These are phyloP conservation scores for Ascodesmis nigricans DNA, from an alignment of 495 filamentous ascomycete species.

Conservation along the genomic window DNA sequence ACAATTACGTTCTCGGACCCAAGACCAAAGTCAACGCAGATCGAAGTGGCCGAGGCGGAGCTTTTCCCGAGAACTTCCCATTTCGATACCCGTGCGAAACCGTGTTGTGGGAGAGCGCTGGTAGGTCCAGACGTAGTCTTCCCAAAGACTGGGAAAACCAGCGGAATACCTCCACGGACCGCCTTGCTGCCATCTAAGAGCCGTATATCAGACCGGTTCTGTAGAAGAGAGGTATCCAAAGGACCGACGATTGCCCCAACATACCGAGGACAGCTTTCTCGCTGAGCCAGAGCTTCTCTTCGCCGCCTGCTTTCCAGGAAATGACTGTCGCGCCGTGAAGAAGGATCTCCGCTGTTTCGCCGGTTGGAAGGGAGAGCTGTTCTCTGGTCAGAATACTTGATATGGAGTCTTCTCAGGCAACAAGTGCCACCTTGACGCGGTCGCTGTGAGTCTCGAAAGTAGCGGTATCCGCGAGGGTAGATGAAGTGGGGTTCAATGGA, in stretches of 20 bases:
- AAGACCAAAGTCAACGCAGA: conserved; percentile 92
- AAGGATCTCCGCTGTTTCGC: conserved; percentile 66
- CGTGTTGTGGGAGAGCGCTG: conserved; percentile 66
- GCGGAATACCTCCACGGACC: conserved; percentile 60
- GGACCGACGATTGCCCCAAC: too few relatives aligned
- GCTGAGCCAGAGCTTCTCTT: conserved; percentile 77
- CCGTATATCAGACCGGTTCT: not conserved
- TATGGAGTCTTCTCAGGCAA: conserved; percentile 33
- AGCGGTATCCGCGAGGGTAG: conserved; percentile 18
- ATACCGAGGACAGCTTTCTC: conserved; percentile 38
- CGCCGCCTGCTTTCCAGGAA: conserved; percentile 60
- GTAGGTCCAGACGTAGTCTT: conserved; percentile 51
- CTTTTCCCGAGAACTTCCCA: conserved; percentile 43
- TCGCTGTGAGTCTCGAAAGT: conserved; percentile 12
- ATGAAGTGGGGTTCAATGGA: conserved; percentile 48
- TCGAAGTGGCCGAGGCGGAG: conserved; percentile 30
- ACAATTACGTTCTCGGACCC: conserved; percentile 44
- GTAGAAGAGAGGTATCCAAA: too few relatives aligned
- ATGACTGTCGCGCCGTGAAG: conserved; percentile 82
- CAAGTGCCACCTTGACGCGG: conserved; percentile 13
- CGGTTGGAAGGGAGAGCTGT: conserved; percentile 39
- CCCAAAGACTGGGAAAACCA: conserved; percentile 95
- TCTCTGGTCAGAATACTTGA: conserved; percentile 32
- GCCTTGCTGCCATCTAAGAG: conserved; percentile 31
- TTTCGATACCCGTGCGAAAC: conserved; percentile 69